Evolutionary conservation across 202 grass and related monocot species (phyloP), one percentile per base, ranked within the genome.

Genomic region (Hordeum pubiflorum): DNA sequence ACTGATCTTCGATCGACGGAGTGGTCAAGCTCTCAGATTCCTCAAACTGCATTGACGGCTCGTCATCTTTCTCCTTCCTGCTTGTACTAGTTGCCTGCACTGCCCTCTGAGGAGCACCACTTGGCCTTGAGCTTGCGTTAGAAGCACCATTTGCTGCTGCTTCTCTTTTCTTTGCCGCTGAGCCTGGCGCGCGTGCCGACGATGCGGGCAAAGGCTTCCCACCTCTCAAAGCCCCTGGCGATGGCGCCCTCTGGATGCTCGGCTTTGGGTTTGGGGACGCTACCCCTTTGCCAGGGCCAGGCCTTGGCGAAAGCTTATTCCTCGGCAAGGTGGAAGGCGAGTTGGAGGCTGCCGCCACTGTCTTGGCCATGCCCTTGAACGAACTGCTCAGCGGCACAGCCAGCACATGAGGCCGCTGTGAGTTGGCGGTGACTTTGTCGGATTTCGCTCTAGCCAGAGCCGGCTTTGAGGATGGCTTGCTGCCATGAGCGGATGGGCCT

Each of bases 1-100:
- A 86, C 20, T 83, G 69, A 29, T 91, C 88, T 59, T 93, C 86
- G 13, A 89, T 81, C 5, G 60, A 89, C 1, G 75, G 33, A 17
- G 58, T 86, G 43, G 59, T 91, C 60, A 86, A 41, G 67, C 58
- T 75, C 74, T 86, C 85, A 7, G 55, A 86, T 86, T 84, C 88
- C 57, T 86, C 86, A 63, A 63, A 74, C 50, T 82, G 64, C 26
- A 81, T 62, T 13, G 58, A 63, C 32, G 41, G 54, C 44, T 57
- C 86, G 22, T 87, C 82, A 44, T 85, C 82, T 59, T 84, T 80
- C 50, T 84, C 85, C 80, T 86, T 91, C 6, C 54, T 48, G 20
- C 13, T 46, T 69, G 50, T 54, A n/a, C 8, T 18, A 31, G 76
- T 66, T 17, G 69, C 52, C 4, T 34, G 84, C 70, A 63, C 77